Conservation (phyloP, 352 stramenopile genomes). For the Discostella stelligera region DNA sequence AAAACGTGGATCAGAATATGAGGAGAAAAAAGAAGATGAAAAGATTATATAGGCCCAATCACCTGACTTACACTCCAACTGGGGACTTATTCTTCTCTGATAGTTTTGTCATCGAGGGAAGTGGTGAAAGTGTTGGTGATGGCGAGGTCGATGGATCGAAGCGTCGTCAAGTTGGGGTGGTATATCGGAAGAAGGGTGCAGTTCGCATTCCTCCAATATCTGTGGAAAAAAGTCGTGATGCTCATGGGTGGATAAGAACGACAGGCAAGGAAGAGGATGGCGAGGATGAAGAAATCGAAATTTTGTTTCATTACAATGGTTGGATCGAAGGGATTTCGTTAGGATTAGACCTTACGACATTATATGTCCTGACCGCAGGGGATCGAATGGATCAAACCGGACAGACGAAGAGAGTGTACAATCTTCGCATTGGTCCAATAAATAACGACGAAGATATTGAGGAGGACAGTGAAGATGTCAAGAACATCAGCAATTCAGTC, state of each 20-base stretch:
- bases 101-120: neutral
- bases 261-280: slow-evolving; percentile 14
- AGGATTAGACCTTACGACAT: slow-evolving; percentile 15
- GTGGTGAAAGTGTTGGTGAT: neutral
- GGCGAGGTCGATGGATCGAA: neutral
- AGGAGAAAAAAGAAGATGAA: slow-evolving; percentile 7
- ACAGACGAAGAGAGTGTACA: slow-evolving; percentile 25
- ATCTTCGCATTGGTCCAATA: slow-evolving; percentile 31
- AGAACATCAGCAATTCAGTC: slow-evolving; percentile 10
- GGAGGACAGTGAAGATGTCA: slow-evolving; percentile 14
- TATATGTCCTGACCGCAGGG: slow-evolving; percentile 17
- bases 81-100: slow-evolving; percentile 71
- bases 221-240: slow-evolving; percentile 49
- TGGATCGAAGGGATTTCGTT: slow-evolving; percentile 52
- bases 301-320: slow-evolving; percentile 27
- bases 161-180: neutral
- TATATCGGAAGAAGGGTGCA: slow-evolving; percentile 52
- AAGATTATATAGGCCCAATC: slow-evolving; percentile 40
- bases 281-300: slow-evolving; percentile 22
- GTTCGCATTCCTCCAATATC: slow-evolving; percentile 51
- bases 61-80: slow-evolving; percentile 56
- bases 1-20: neutral
- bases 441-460: slow-evolving; percentile 46
- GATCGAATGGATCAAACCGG: neutral
- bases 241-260: slow-evolving; percentile 54